Base-by-base conservation (phyloP, 345 rosid genomes). In the Citrus glauca region DNA sequence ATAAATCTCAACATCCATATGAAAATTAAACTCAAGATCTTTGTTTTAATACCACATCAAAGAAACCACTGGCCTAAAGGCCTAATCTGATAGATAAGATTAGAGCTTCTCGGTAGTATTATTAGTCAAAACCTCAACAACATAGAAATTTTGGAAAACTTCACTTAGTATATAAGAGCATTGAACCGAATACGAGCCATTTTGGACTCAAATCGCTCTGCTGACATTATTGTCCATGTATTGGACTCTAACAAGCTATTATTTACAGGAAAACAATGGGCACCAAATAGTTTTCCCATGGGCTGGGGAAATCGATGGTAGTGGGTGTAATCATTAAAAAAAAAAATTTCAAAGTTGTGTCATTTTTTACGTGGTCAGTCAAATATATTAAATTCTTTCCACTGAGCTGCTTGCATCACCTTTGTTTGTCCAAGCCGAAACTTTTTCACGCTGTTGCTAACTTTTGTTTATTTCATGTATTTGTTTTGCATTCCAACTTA, bases 321-420 rank as follows among this genome's bases (percentile, higher is more conserved):
- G 71, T 81, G 79, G 77, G 63, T 42, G 74, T 62, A 69, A 86
- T 80, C 84, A 82, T 83, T 71, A 9, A 13, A 35, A 20, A 48
- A 33, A n/a, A 27, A 9, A 13, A 45, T 0, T 62, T 66, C 42
- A 38, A 57, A 50, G 63, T 40, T 53, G 19, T 38, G 25, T 50
- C 32, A 42, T 62, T 24, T 69, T 64, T 56, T n/a, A 59, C 42
- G 35, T 33, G 5, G 45, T 35, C 19, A 17, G 27, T 65, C 38
- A 40, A 27, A 2, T 53, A 20, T 59, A 50, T 19, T 50, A n/a
- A 5, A 9, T 56, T 74, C 35, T 50, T 64, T 63, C 65, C 78
- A 75, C 78, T 75, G 53, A 28, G 14, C 30, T 73, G 65, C 64
- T 64, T 10, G 68, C 73, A 73, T 72, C 78, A 62, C 45, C 69